Percentiles rank a stretch among this genome's conserved stretches.
These are phyloP conservation scores for Pseudotsuga menziesii DNA, from an alignment of 75 land plant species.

Conservation along the genomic window DNA sequence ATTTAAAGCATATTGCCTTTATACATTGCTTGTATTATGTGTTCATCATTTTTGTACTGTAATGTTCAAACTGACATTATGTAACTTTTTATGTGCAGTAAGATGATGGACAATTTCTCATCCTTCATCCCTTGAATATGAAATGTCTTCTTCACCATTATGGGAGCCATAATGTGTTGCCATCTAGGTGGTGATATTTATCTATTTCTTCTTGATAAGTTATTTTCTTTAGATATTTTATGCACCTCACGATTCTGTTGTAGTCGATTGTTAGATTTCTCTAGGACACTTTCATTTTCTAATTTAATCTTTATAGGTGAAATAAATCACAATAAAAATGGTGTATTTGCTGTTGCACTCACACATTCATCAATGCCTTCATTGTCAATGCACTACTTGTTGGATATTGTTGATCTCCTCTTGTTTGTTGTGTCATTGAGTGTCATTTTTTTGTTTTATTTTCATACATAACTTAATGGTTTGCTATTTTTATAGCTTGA, in stretches of 20 bases:
- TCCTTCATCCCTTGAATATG: constrained; percentile 93
- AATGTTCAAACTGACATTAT: constrained; percentile 8
- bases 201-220: not conserved
- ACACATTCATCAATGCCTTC: no score
- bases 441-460: no score
- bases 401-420: no score
- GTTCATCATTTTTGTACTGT: not conserved
- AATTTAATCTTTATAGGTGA: not conserved
- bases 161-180: constrained; percentile 64
- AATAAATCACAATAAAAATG: no score
- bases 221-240: not conserved
- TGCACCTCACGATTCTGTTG: not conserved
- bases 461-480: no score
- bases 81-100: constrained; percentile 36
- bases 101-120: constrained; percentile 83
- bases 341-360: no score
- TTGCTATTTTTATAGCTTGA: no score
- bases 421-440: no score
- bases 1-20: not conserved
- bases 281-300: not conserved
- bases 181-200: constrained; percentile 48
- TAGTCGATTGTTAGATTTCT: not conserved
- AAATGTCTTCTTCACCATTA: constrained; percentile 89
- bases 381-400: no score
- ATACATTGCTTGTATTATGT: not conserved